phyloP scores from a whole-genome alignment of 2,329 filamentous ascomycete genomes.

The Coniochaeta pulveracea region DNA sequence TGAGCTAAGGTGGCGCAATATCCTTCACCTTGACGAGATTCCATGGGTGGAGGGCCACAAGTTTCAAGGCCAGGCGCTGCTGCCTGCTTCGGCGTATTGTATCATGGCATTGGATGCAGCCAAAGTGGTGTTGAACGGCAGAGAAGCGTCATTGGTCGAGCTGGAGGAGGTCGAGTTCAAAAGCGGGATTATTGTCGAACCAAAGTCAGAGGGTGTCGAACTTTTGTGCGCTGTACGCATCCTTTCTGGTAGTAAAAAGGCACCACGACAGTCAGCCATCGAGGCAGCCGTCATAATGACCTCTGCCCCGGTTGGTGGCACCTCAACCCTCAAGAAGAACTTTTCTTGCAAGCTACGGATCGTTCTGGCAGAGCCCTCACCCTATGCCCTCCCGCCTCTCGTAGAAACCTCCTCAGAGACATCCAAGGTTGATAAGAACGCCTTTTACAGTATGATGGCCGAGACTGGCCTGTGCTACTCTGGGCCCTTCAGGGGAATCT shows the following conservation, averaged over 20 bases:
- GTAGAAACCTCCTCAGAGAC: slow-evolving; percentile 17
- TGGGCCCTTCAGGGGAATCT: slow-evolving; percentile 24
- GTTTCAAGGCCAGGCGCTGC: slow-evolving; percentile 30
- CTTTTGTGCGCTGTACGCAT: slow-evolving; percentile 23
- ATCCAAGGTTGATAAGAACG: slow-evolving; percentile 16
- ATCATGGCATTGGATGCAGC: slow-evolving; percentile 34
- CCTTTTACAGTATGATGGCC: slow-evolving; percentile 30
- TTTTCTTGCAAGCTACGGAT: slow-evolving; percentile 21
- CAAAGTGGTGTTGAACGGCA: slow-evolving; percentile 14
- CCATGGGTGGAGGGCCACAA: slow-evolving; percentile 28
- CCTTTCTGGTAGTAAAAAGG: slow-evolving; percentile 5
- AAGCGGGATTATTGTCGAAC: slow-evolving; percentile 20
- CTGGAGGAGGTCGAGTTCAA: slow-evolving; percentile 19
- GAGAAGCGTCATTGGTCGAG: slow-evolving; percentile 17
- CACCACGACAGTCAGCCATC: slow-evolving; percentile 10
- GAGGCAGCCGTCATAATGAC: slow-evolving; percentile 21
- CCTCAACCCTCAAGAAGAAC: slow-evolving; percentile 22
- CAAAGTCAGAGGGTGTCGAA: slow-evolving; percentile 22
- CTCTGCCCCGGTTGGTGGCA: slow-evolving; percentile 21
- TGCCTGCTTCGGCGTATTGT: slow-evolving; percentile 35
- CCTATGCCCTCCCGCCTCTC: slow-evolving; percentile 16
- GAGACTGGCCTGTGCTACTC: slow-evolving; percentile 24
- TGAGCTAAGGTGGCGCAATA: slow-evolving; percentile 27
- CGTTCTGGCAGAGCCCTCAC: slow-evolving; percentile 16
- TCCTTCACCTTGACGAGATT: slow-evolving; percentile 24